A percentile compares a stretch with the other conserved stretches of the same genome.
Evolutionary conservation across 176 grass and related monocot species (phyloP).

Genomic region (Avena atlantica): DNA sequence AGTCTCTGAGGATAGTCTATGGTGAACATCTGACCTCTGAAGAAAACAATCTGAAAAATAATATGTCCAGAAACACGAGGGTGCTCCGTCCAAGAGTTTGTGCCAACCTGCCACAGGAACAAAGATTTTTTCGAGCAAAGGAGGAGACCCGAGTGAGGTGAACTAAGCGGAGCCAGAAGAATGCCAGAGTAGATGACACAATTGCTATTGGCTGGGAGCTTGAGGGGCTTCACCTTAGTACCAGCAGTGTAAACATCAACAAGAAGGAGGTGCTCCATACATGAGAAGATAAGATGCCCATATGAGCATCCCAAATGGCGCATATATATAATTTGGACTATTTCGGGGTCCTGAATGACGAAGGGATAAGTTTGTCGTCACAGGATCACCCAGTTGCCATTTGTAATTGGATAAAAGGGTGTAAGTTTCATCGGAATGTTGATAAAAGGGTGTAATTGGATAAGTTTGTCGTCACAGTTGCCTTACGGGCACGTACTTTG

Average conservation of each 20-base stretch:
- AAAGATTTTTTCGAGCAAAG: constrained; percentile 30
- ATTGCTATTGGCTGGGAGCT: too few relatives aligned
- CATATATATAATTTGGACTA: background rate
- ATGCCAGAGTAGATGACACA: constrained; percentile 29
- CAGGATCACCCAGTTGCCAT: constrained; percentile 33
- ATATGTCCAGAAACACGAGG: background rate
- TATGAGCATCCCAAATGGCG: too few relatives aligned
- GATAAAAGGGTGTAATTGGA: too few relatives aligned
- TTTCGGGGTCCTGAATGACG: background rate
- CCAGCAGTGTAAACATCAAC: constrained; percentile 47
- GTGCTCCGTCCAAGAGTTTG: constrained; percentile 36
- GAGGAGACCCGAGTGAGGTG: constrained; percentile 44
- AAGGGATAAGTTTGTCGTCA: background rate
- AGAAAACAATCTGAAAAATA: constrained; percentile 42
- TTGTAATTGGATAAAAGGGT: background rate
- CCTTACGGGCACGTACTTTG: too few relatives aligned
- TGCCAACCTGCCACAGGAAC: constrained; percentile 51
- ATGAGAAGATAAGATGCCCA: background rate
- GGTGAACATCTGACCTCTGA: background rate
- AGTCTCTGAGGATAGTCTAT: constrained; percentile 38
- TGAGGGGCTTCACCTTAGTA: constrained; percentile 12
- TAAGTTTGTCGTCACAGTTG: too few relatives aligned
- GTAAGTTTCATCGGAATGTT: too few relatives aligned
- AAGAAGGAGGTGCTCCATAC: constrained; percentile 31
- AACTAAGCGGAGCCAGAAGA: constrained; percentile 47